Conservation (phyloP, 768 basidiomycete genomes). For the Suillus fuscotomentosus region DNA sequence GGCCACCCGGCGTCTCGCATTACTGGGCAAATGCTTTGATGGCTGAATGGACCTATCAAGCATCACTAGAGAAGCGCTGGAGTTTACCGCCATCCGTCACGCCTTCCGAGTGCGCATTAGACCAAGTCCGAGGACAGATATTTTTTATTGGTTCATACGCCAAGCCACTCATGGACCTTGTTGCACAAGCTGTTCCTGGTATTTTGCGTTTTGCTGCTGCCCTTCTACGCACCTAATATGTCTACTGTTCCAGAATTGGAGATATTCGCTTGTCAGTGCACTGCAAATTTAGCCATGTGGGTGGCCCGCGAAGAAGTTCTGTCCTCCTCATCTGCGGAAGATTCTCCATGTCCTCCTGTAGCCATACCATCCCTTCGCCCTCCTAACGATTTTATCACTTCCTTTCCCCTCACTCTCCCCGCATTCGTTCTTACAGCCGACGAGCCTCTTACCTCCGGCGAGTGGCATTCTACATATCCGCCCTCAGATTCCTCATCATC, state of each 20-base stretch:
- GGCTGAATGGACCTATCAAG: slow-evolving; percentile 90
- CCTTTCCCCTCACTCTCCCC: slow-evolving; percentile 59
- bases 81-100: slow-evolving; percentile 62
- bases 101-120: slow-evolving; percentile 47
- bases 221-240: background rate
- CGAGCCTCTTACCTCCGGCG: slow-evolving; percentile 18
- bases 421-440: slow-evolving; percentile 33
- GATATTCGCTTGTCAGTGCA: slow-evolving; percentile 64
- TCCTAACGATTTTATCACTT: slow-evolving; percentile 46
- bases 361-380: slow-evolving; percentile 29
- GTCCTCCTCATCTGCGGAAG: slow-evolving; percentile 20
- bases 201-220: background rate
- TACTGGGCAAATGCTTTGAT: slow-evolving; percentile 90
- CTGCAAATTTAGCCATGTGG: slow-evolving; percentile 72
- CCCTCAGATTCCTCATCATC: slow-evolving; percentile 30
- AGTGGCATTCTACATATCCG: slow-evolving; percentile 24
- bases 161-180: slow-evolving; percentile 79
- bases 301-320: slow-evolving; percentile 45
- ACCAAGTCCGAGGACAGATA: slow-evolving; percentile 81
- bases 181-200: slow-evolving; percentile 75
- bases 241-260: slow-evolving; percentile 53
- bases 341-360: slow-evolving; percentile 2
- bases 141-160: slow-evolving; percentile 86
- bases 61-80: slow-evolving; percentile 78
- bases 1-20: slow-evolving; percentile 87